Base-by-base conservation (phyloP, 2,329 filamentous ascomycete species). In the Beauveria caledonica region DNA sequence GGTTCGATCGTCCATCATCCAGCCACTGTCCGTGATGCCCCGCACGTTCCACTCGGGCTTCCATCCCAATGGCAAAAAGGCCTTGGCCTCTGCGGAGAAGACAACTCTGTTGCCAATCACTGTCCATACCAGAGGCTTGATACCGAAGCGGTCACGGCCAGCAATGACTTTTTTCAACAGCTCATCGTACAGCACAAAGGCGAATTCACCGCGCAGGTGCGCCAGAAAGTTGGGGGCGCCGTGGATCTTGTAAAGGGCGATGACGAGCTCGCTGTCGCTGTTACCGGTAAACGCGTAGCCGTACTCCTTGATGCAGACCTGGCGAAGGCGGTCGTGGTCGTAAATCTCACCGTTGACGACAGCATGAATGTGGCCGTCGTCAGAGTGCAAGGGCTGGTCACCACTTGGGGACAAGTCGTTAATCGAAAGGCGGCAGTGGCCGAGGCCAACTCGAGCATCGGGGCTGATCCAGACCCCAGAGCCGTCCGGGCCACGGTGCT, bases 311-410 rank as follows among this genome's bases (percentile, higher is more conserved):
- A 77, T 68, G 11, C 73, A 65, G 7, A 64, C 64, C 21, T 33
- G n/a, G 25, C 79, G 74, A 13, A 81, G 72, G 11, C 68, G 65
- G 53, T 82, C 78, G 61, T 78, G 73, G 64, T 81, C 79, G 66
- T 85, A 85, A n/a, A 85, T 73, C 67, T 85, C 82, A 29, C 83
- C 82, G 61, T 83, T 84, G 25, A 85, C 79, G n/a, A 85, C 76
- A 1, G 80, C 80, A 66, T 84, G 80, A 19, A 85, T 71, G 1
- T 64, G 63, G 21, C 69, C 67, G 17, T 74, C 70, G 5, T 44
- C 21, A 13, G 11, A 8, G 58, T 76, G 73, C 50, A 80, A 68
- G 2, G 80, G 81, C 63, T 83, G 81, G 5, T 68, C 66, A 1
- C 77, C 81, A n/a, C 69, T 68, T 0, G 74, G 68, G 8, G 74